Evolutionary conservation across 75 land plant species (phyloP), one percentile per base, ranked within the genome.

Genomic region (Pinus albicaulis): DNA sequence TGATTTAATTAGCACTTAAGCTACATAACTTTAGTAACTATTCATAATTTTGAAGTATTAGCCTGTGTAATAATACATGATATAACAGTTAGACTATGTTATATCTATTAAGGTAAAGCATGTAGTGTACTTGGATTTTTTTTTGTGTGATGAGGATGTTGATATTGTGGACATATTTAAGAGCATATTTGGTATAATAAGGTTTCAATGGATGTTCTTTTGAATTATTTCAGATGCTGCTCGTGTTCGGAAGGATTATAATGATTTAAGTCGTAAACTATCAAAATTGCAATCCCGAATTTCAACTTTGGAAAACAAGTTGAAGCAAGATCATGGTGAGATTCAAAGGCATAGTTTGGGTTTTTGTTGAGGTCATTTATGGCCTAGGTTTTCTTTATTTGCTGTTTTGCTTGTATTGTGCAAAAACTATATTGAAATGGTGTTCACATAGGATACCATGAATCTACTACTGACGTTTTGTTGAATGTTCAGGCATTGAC

Each of bases 251-350:
- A 94, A 90, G 77, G 95, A 92, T 57, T 94, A 90, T 76, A 84
- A 88, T 60, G 91, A 94, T 31, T 86, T 90, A 52, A 87, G 84
- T 76, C 74, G 75, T 57, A 94, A 94, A 81, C 79, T 96, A 60
- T 84, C 86, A 53, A 85, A 85, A 75, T 68, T 94, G 17, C 86
- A 90, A 80, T 88, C 98, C 61, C 89, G 89, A 76, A 92, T 96
- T 70, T 90, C 99, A 55, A 88, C 83, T 26, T 76, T 96, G 77
- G 85, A 93, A 48, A 76, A 87, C 44, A 94, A 90, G 83, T 76
- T 89, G 63, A 86, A 90, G 77, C 86, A 89, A 65, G 99, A 96
- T 65, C 94, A 89, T 85, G 99, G 99, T 95, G 68, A 80, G 86
- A n/a, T 73, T 80, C 76, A 73, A 34, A 28, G 6, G 71, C 73